phyloP scores from a whole-genome alignment of 116 monocot species.

The Dioscorea cayenensis region DNA sequence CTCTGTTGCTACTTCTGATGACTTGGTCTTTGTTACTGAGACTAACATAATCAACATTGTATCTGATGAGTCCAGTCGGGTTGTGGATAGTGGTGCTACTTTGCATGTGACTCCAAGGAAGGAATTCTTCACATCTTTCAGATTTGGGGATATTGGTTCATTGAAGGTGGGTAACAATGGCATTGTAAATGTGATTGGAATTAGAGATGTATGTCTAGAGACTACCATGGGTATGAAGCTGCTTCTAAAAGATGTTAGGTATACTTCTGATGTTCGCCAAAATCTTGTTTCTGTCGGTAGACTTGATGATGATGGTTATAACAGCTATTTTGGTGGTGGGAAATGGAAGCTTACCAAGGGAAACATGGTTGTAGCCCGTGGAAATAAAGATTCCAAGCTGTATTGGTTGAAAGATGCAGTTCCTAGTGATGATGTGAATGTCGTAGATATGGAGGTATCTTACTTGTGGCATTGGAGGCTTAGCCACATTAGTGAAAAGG shows the following conservation, averaged over 20 bases:
- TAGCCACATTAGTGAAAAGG: constrained; percentile 5
- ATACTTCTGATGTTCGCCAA: constrained; percentile 8
- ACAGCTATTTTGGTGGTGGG: neutral
- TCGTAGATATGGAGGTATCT: constrained; percentile 4
- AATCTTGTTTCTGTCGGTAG: constrained; percentile 12
- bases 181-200: constrained; percentile 3
- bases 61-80: neutral
- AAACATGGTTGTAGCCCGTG: neutral
- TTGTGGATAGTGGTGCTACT: neutral
- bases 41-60: neutral
- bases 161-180: constrained; percentile 19
- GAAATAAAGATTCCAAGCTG: too few species aligned
- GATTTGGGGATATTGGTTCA: constrained; percentile 5
- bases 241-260: constrained; percentile 13
- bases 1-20: neutral
- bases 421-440: neutral
- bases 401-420: too few species aligned
- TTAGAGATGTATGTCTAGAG: constrained; percentile 8
- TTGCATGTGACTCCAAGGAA: constrained; percentile 5
- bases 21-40: neutral
- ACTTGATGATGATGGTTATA: constrained; percentile 7
- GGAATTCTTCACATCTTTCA: constrained; percentile 20
- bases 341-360: constrained; percentile 13
- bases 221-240: too few species aligned
- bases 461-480: constrained; percentile 4